Base-by-base conservation (phyloP, 2,329 filamentous ascomycete species). In the Colletotrichum camelliae region DNA sequence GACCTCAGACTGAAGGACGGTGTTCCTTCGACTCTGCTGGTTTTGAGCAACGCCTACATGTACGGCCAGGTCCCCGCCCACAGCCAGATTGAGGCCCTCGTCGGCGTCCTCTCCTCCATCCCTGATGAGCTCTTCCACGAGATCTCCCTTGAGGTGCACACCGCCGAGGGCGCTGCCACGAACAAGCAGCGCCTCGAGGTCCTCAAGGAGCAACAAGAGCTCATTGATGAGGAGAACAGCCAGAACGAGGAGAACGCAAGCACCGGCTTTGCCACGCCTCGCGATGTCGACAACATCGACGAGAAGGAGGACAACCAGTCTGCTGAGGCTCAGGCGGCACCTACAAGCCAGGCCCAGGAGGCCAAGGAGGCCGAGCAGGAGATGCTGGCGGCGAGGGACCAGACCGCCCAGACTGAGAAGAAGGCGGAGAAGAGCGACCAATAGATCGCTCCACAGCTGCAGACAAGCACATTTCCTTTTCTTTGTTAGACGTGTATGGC, bases 111-210 rank as follows among this genome's bases (percentile, higher is more conserved):
- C 55, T 97, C 95, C 55, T 96, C 94, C 76, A 98, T 99, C 77
- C 97, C 97, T 4, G 97, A 99, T 86, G 97, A 99, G 85, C 90
- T 99, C 55, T 99, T 97, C 94, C 97, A 99, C 89, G 97, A 99
- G 88, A 98, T 99, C 78, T 97, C 98, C 86, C 94, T 99, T 37
- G 97, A 99, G 87, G 96, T 99, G 12, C 95, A 98, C 89, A 98
- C 94, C 77, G 96, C 96, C 65, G 97, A 99, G 87, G 97, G 97
- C 77, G 96, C 96, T 13, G 97, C 97, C 29, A 99, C 97, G 79
- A 99, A 99, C 91, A 98, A 97, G 91, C 97, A 98, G 89, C 94
- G 97, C 84, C 94, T 99, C 57, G 97, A 99, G 88, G 97, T 99
- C 18, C 91, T 99, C 83, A 97, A 96, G 91, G 97, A 99, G 88